Conservation (phyloP, 139 green algal genomes). For the Ettlia oleoabundans region DNA sequence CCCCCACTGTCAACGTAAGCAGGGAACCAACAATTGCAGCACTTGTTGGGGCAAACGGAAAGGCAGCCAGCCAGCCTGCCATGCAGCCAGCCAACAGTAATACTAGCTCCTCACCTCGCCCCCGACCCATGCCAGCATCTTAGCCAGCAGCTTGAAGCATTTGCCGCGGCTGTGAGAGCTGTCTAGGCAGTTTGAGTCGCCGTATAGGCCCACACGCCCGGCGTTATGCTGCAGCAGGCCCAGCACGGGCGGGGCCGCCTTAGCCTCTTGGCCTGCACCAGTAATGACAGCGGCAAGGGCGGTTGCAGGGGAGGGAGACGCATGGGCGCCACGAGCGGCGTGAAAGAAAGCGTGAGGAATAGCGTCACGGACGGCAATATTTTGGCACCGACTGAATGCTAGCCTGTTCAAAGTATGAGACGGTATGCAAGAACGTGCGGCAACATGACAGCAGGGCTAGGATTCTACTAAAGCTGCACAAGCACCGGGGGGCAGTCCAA, state of each 20-base stretch:
- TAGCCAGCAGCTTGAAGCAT: slow-evolving; percentile 71
- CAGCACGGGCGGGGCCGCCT: slow-evolving; percentile 40
- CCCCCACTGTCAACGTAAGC: too few relatives aligned
- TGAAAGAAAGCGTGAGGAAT: not conserved
- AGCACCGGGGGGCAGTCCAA: too few relatives aligned
- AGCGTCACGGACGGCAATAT: not conserved
- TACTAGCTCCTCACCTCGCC: slow-evolving; percentile 14
- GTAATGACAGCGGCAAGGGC: not conserved
- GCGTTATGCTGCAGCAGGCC: slow-evolving; percentile 51
- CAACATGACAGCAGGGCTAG: too few relatives aligned
- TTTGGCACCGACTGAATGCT: too few relatives aligned
- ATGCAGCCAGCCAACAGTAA: too few relatives aligned
- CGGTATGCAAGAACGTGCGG: too few relatives aligned
- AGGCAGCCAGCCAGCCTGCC: too few relatives aligned
- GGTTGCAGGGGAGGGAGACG: not conserved
- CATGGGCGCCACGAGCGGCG: too few relatives aligned
- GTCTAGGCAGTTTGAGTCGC: slow-evolving; percentile 96
- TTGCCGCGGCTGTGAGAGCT: slow-evolving; percentile 68
- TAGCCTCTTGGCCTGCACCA: not conserved
- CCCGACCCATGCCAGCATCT: slow-evolving; percentile 47
- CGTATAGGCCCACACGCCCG: slow-evolving; percentile 78
- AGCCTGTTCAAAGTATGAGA: too few relatives aligned
- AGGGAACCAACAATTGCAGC: too few relatives aligned
- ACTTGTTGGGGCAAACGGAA: too few relatives aligned
- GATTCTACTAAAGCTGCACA: too few relatives aligned